Evolutionary conservation across 2,329 filamentous ascomycete species (phyloP).

Genomic region (Fusarium algeriense): DNA sequence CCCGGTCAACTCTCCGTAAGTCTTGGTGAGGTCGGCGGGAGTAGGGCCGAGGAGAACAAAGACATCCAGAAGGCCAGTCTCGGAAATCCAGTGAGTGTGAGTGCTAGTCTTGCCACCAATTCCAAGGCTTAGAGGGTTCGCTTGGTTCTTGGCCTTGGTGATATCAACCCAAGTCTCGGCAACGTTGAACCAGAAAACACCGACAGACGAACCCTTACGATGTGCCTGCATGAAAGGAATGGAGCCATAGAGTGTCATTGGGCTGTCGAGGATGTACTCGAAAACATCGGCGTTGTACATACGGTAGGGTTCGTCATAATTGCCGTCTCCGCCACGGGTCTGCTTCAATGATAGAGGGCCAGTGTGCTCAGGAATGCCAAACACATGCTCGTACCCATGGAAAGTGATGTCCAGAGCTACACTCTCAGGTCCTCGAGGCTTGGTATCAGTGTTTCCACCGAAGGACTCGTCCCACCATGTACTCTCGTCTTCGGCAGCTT

Average conservation of each 20-base stretch:
- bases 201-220: slow-evolving; percentile 91
- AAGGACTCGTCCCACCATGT: slow-evolving; percentile 99
- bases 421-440: slow-evolving; percentile 95
- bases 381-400: slow-evolving; percentile 91
- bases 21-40: slow-evolving; percentile 82
- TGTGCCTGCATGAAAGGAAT: slow-evolving; percentile 99
- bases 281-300: slow-evolving; percentile 98
- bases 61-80: slow-evolving; percentile 87
- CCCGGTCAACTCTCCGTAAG: slow-evolving; percentile 90
- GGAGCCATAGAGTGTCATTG: slow-evolving; percentile 97
- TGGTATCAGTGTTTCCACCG: slow-evolving; percentile 93
- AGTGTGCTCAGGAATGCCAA: slow-evolving; percentile 93
- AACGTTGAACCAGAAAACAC: slow-evolving; percentile 96
- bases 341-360: slow-evolving; percentile 89
- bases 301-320: slow-evolving; percentile 90
- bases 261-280: slow-evolving; percentile 95
- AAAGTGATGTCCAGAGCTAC: slow-evolving; percentile 93
- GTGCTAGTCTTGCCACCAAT: slow-evolving; percentile 78
- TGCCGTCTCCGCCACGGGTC: slow-evolving; percentile 88
- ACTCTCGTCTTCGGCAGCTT: slow-evolving; percentile 78
- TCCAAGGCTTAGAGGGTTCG: slow-evolving; percentile 83
- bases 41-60: slow-evolving; percentile 95
- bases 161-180: slow-evolving; percentile 99
- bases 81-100: slow-evolving; percentile 96
- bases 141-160: slow-evolving; percentile 78